Evolutionary conservation across 2,329 filamentous ascomycete species (phyloP), one percentile per base, ranked within the genome.

Genomic region (Alternaria burnsii): DNA sequence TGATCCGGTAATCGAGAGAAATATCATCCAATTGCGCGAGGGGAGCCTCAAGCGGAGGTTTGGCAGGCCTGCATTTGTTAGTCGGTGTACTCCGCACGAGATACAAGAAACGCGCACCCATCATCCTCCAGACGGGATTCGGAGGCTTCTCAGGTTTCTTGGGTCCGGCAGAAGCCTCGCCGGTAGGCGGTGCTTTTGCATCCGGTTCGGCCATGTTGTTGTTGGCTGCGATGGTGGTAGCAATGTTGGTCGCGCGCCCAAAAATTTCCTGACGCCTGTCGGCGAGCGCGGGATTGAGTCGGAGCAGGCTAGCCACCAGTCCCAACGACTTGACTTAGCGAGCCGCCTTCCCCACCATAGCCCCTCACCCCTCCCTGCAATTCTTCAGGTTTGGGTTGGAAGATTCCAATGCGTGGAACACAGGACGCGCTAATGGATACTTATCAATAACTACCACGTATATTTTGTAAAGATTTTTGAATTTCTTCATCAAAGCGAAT

Each of bases 11-110:
- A 98, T 79, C 47, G 90, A 85, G 79, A 94, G 88, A 82, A 99
- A 99, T 73, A 99, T 97, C 81, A 95, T 88, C 95, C 95, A 99
- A 78, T 98, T 98, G 63, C 95, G 91, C 18, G 94, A 98, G 8
- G 95, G 95, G 18, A 99, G 88, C 79, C 89, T 93, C 70, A 89
- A 86, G 61, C 91, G 91, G 62, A 97, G 87, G 68, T 90, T 91
- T 52, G 94, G 94, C 59, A 99, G 83, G 58, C 94, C 94, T 90
- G 58, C 60, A 51, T 63, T 38, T 48, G 62, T 66, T 62, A 66
- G 51, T 52, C 46, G 51, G 50, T 47, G 51, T 32, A 58, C 8
- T 38, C 51, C 52, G 20, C 55, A 52, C 43, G 16, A 58, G 18
- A 47, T 36, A 51, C 26, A 34, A 6, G 22, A 30, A 44, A 50